Conservation (phyloP, 2,329 filamentous ascomycete genomes). For the Ascomycota sp. region DNA sequence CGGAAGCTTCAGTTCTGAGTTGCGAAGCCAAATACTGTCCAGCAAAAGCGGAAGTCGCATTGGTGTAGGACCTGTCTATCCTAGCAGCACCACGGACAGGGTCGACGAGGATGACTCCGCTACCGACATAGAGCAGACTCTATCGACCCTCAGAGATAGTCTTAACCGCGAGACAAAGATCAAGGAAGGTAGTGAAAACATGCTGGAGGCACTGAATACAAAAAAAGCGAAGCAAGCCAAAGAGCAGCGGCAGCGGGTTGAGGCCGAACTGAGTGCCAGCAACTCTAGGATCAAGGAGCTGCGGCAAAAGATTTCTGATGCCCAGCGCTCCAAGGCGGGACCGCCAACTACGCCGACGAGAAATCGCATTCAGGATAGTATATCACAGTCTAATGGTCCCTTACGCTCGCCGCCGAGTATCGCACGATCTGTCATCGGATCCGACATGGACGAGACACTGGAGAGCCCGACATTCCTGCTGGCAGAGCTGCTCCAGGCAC, state of each 20-base stretch:
- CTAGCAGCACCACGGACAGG: conserved; percentile 26
- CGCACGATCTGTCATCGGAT: conserved; percentile 31
- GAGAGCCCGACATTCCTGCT: conserved; percentile 86
- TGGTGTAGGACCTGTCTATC: conserved; percentile 14
- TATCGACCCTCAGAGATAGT: conserved; percentile 56
- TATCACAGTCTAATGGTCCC: conserved; percentile 19
- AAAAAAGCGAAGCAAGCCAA: conserved; percentile 94
- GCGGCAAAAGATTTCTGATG: conserved; percentile 35
- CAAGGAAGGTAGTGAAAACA: conserved; percentile 90
- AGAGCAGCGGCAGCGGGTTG: conserved; percentile 55
- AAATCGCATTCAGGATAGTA: conserved; percentile 23
- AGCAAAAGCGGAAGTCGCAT: conserved; percentile 15
- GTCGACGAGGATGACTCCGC: conserved; percentile 38
- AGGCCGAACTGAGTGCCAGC: conserved; percentile 75
- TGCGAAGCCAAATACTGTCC: conserved; percentile 43
- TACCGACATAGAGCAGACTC: conserved; percentile 43
- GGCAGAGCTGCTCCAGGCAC: conserved; percentile 68
- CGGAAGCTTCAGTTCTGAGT: conserved; percentile 75
- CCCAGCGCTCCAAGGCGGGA: conserved; percentile 26
- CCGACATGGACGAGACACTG: conserved; percentile 41
- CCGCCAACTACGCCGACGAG: conserved; percentile 30
- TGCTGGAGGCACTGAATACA: conserved; percentile 78
- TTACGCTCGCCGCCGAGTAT: conserved; percentile 35
- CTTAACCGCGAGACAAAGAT: conserved; percentile 95
- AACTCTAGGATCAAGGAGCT: conserved; percentile 48